These are phyloP conservation scores for Colletotrichum sublineola DNA, from an alignment of 2,329 filamentous ascomycete genomes.

Conservation along the genomic window DNA sequence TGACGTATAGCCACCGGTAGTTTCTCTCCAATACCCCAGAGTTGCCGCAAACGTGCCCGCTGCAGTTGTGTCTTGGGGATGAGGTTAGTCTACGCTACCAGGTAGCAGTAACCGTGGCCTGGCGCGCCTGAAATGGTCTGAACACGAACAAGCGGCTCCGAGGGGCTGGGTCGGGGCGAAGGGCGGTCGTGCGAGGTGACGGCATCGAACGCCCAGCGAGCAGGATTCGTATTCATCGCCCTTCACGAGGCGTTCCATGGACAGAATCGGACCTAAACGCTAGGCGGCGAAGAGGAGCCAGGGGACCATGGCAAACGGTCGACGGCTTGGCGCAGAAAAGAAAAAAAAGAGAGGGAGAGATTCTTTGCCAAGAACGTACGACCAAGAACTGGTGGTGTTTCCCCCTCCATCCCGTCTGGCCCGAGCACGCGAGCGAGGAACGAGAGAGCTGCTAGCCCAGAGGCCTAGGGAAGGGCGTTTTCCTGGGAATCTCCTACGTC, in stretches of 20 bases:
- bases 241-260: constrained; percentile 10
- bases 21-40: constrained; percentile 7
- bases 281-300: constrained; percentile 14
- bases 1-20: constrained; percentile 4
- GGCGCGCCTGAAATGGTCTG: not conserved
- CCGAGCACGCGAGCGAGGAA: constrained; percentile 7
- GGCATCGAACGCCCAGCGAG: constrained; percentile 20
- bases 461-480: constrained; percentile 8
- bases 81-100: not conserved
- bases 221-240: not conserved
- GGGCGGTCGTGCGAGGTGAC: constrained; percentile 22
- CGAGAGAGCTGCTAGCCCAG: not conserved
- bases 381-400: constrained; percentile 22
- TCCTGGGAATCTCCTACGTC: constrained; percentile 37
- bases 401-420: not conserved
- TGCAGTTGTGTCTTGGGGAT: not conserved
- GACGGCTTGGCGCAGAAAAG: not conserved
- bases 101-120: not conserved
- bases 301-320: constrained; percentile 21
- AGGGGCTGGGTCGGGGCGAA: constrained; percentile 27
- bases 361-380: constrained; percentile 30
- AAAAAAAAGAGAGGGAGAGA: not conserved
- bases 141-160: constrained; percentile 18
- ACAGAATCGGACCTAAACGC: constrained; percentile 2
- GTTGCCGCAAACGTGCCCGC: not conserved